Evolutionary conservation across 1,139 yeast species (phyloP), one percentile per base, ranked within the genome.

Genomic region (Yamadazyma spencermartinsiae): DNA sequence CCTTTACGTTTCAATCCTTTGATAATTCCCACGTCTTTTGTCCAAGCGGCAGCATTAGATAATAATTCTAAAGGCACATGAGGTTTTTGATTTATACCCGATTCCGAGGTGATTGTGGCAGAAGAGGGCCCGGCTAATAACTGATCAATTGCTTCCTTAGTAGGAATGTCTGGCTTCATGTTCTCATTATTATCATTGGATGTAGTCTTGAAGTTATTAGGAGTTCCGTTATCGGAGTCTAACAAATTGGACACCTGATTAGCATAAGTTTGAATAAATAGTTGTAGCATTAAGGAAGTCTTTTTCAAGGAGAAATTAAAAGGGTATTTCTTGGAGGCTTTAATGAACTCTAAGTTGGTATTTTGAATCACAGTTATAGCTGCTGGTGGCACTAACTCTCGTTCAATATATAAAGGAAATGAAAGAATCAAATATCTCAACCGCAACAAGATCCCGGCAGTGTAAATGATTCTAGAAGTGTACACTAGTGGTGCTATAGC

Each of bases 401-500:
- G 62, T 34, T 68, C 74, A 54, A 68, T 69, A 41, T 76, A 70
- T 23, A 74, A 67, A 1, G 86, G 82, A 11, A 79, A 64, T 4
- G 82, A 72, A 27, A 81, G 55, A 13, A 76, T 72, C 38, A 80
- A 61, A 48, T 74, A 80, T 26, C 88, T 62, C 35, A 82, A 63
- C 44, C 86, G 69, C 37, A 83, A 61, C 12, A 84, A 61, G 68
- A 81, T 77, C 9, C 88, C 86, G 0, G 81, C 80, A 2, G 86
- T 79, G 54, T 82, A 84, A 34, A 84, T 74, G 38, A 86, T 63
- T 49, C 95, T 65, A 1, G 88, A 73, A 39, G 77, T 76, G 47
- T 78, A 78, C 44, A 80, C 72, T 41, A 83, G 63, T 2, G 95
- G 95, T 36, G 80, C 64, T 3, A 72, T 60, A 0, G 84, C 76